A percentile compares a stretch with the other conserved stretches of the same genome.
These are phyloP conservation scores for Xerocomellus chrysenteron DNA, from an alignment of 768 basidiomycete genomes.

Conservation along the genomic window DNA sequence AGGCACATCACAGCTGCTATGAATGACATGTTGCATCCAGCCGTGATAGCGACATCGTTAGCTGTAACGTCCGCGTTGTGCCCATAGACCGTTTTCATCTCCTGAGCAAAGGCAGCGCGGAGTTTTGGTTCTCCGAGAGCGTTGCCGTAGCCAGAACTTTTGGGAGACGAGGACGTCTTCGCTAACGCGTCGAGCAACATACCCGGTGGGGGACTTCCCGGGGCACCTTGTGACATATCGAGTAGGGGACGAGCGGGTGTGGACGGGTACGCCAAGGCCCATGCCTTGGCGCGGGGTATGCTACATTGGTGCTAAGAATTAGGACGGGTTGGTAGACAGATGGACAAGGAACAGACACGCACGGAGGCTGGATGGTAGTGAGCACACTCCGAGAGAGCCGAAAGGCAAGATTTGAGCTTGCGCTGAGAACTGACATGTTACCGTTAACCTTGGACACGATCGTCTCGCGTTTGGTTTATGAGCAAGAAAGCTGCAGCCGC, in stretches of 20 bases:
- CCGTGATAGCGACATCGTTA: constrained; percentile 65
- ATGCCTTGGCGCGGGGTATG: constrained; percentile 58
- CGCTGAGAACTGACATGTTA: constrained; percentile 5
- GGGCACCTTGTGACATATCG: constrained; percentile 77
- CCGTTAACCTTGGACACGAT: not conserved
- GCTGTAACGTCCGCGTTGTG: constrained; percentile 43
- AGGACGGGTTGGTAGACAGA: not conserved
- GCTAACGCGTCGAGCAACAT: constrained; percentile 50
- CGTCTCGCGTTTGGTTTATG: not conserved
- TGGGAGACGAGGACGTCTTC: constrained; percentile 40
- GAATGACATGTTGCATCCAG: constrained; percentile 76
- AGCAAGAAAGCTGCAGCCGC: not conserved
- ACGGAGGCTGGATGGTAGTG: constrained; percentile 50
- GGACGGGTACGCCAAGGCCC: constrained; percentile 47
- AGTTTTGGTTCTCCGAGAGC: constrained; percentile 58
- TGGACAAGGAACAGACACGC: constrained; percentile 5
- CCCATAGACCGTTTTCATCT: constrained; percentile 64
- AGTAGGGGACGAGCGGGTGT: constrained; percentile 50
- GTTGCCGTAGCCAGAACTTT: constrained; percentile 54
- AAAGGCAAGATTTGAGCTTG: constrained; percentile 23
- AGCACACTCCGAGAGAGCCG: constrained; percentile 41
- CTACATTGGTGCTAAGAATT: constrained; percentile 29
- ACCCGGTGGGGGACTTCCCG: constrained; percentile 61
- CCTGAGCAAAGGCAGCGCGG: constrained; percentile 51
- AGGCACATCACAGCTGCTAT: constrained; percentile 58